phyloP scores from a whole-genome alignment of 164 flowering plant genomes.

The Vitis rotundifolia region DNA sequence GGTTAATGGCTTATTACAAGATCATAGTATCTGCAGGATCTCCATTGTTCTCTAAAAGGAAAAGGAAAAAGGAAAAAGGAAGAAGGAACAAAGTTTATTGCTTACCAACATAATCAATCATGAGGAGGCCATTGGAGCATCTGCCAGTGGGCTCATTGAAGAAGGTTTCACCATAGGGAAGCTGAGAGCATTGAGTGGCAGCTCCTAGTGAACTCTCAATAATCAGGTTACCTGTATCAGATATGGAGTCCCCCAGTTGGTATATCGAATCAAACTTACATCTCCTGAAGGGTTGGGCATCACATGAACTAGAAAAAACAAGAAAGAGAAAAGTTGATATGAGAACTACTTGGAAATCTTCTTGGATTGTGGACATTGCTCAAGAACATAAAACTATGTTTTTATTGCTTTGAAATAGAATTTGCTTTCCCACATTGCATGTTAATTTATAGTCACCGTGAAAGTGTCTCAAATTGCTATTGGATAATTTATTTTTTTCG shows the following conservation, averaged over 20 bases:
- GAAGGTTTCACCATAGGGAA: conserved; percentile 18
- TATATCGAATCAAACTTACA: conserved; percentile 20
- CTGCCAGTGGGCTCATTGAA: conserved; percentile 15
- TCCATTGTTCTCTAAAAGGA: no score
- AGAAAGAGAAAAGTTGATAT: background rate
- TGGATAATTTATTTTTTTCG: no score
- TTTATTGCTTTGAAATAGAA: no score
- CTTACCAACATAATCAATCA: conserved; percentile 26
- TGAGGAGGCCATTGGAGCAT: conserved; percentile 26
- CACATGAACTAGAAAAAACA: conserved; percentile 3
- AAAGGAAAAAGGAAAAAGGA: no score
- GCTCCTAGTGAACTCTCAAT: conserved; percentile 7
- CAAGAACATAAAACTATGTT: no score
- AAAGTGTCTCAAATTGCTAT: no score
- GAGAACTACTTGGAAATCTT: no score
- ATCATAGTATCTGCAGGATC: no score
- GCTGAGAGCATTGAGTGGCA: background rate
- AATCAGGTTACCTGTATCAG: conserved; percentile 31
- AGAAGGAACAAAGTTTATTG: background rate
- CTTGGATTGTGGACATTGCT: no score
- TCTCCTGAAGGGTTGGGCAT: background rate
- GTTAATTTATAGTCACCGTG: no score
- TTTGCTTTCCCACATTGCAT: no score
- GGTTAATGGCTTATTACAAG: no score
- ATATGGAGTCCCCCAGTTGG: conserved; percentile 24